Evolutionary conservation across 257 asterid species (phyloP), one percentile per base, ranked within the genome.

Genomic region (Jasminum sambac): DNA sequence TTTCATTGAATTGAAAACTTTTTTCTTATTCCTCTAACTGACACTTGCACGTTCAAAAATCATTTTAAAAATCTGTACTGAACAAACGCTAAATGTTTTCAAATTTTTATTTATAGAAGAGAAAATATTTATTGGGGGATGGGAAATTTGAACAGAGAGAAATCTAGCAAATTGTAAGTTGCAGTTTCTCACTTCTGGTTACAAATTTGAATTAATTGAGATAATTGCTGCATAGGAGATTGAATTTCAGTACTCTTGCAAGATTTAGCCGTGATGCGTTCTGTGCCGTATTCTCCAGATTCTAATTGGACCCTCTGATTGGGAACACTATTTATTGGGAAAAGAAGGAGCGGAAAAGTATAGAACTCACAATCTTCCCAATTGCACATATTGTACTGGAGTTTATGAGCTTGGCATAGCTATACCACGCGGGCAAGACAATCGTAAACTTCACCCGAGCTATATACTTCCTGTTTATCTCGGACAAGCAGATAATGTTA

Each of bases 401-500:
- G 88, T 87, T 73, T 91, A 91, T 69, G 99, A 95, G 87, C 94
- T 95, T 44, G 99, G 95, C 7, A 64, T 89, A 67, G 82, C 80
- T 71, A 38, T 79, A 38, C 38, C 83, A 48, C 75, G 40, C 34
- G 76, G 76, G 66, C 76, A 79, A 77, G 81, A 72, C 30, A 24
- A 84, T 23, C 80, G 84, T 57, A 88, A 79, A 73, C 77, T 85
- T 42, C 90, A 84, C 23, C 78, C 93, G 9, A 74, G 76, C 74
- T 81, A 73, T 68, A 80, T 89, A 25, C 71, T 86, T 75, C 89
- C 92, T 70, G 96, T 89, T 69, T 95, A 95, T 86, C 85, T 95
- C 30, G 99, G 99, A 68, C 92, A 91, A 79, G 84, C 99, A 55
- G 96, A 88, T 73, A 95, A 87, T 76, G 91, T 91, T 68, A 83